Percentiles rank a stretch among this genome's conserved stretches.
These are phyloP conservation scores for Oryza meridionalis DNA, from an alignment of 176 grass and related monocot species.

Conservation along the genomic window DNA sequence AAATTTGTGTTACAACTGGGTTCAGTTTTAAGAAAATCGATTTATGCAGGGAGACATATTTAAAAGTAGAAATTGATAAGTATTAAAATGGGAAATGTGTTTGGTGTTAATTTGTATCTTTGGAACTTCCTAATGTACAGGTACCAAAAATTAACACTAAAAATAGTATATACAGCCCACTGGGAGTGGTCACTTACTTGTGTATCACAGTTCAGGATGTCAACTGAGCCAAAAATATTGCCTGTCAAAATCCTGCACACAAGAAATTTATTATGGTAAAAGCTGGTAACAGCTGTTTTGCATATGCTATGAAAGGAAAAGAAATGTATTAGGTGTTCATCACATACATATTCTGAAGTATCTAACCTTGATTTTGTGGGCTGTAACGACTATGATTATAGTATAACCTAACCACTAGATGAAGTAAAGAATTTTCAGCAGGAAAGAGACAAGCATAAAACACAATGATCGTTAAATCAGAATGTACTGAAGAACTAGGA, in stretches of 20 bases:
- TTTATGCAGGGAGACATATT: too few relatives aligned
- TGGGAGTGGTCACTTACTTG: background rate
- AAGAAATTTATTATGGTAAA: background rate
- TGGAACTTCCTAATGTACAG: too few relatives aligned
- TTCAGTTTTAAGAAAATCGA: too few relatives aligned
- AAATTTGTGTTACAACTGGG: too few relatives aligned
- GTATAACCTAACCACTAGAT: background rate
- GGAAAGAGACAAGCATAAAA: background rate
- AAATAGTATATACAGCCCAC: too few relatives aligned
- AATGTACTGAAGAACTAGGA: too few relatives aligned
- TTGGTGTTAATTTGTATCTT: too few relatives aligned
- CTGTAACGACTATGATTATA: background rate
- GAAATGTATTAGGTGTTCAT: background rate
- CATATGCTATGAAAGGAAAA: background rate
- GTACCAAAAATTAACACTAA: too few relatives aligned
- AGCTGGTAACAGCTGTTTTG: background rate
- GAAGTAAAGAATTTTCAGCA: background rate
- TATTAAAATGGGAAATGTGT: too few relatives aligned
- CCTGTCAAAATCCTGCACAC: background rate
- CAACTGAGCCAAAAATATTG: background rate
- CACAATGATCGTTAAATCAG: background rate
- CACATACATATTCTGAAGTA: too few relatives aligned
- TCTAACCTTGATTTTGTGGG: background rate
- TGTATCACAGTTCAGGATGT: background rate
- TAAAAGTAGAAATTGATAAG: too few relatives aligned